Evolutionary conservation across 345 rosid genomes (phyloP).

Genomic region (Sisymbrium altissimum): DNA sequence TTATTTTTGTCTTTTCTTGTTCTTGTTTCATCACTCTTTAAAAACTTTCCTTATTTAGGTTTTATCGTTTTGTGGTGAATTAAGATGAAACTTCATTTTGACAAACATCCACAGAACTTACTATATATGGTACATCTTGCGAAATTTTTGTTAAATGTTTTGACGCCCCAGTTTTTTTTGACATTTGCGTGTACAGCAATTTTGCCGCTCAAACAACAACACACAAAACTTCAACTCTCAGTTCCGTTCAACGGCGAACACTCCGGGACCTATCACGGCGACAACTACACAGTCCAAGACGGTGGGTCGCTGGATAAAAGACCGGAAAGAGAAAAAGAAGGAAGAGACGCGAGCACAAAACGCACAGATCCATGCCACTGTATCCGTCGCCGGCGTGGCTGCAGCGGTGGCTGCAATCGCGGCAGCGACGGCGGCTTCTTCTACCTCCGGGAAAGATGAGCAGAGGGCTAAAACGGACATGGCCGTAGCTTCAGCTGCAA

Average conservation of each 20-base stretch:
- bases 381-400: constrained; percentile 79
- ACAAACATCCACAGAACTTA: too few relatives aligned
- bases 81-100: background rate
- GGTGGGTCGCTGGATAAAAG: constrained; percentile 83
- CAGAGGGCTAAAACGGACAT: constrained; percentile 66
- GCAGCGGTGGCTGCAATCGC: constrained; percentile 89
- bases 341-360: constrained; percentile 79
- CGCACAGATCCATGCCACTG: constrained; percentile 79
- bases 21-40: background rate
- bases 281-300: constrained; percentile 61
- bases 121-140: too few relatives aligned
- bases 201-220: constrained; percentile 50
- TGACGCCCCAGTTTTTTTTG: background rate
- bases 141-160: background rate
- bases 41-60: background rate
- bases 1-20: background rate
- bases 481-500: constrained; percentile 92
- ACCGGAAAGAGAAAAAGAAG: constrained; percentile 78
- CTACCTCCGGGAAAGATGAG: constrained; percentile 66
- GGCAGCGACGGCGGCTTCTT: constrained; percentile 68
- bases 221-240: constrained; percentile 22
- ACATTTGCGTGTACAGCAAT: constrained; percentile 43
- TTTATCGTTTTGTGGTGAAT: background rate
- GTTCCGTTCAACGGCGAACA: constrained; percentile 35
- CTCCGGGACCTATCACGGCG: constrained; percentile 35